A percentile compares a stretch with the other conserved stretches of the same genome.
Conservation (phyloP, 202 grass and related monocot species). For the Zoysia matrella region DNA sequence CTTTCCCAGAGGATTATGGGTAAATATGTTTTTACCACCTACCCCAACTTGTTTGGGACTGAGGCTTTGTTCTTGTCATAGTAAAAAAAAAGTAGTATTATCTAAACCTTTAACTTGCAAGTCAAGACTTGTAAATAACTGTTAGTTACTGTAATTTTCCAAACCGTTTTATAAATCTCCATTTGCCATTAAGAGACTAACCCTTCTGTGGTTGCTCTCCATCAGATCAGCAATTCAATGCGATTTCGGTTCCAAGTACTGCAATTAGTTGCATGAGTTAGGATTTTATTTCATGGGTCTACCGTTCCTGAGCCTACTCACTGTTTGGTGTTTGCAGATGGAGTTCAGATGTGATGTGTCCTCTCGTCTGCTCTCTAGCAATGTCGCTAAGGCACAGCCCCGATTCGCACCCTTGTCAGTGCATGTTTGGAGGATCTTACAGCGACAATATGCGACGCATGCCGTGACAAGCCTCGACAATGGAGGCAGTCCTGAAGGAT, state of each 20-base stretch:
- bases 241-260: background rate
- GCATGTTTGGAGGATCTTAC: constrained; percentile 17
- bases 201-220: constrained; percentile 9
- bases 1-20: constrained; percentile 14
- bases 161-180: constrained; percentile 18
- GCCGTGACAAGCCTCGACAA: background rate
- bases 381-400: background rate
- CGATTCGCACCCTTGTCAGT: background rate
- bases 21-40: constrained; percentile 1
- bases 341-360: constrained; percentile 2
- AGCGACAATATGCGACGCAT: constrained; percentile 6
- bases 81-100: background rate
- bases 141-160: background rate
- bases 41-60: no score
- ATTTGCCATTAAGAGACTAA: background rate
- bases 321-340: constrained; percentile 43
- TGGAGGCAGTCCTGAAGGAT: background rate
- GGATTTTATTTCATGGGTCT: constrained; percentile 1
- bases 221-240: constrained; percentile 17
- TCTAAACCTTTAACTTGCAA: background rate
- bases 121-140: background rate
- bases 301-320: constrained; percentile 31
- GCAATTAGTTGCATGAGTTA: constrained; percentile 1
- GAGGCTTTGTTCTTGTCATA: background rate
- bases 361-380: background rate